Conservation (phyloP, 345 rosid genomes). For the Xanthoceras sorbifolium region DNA sequence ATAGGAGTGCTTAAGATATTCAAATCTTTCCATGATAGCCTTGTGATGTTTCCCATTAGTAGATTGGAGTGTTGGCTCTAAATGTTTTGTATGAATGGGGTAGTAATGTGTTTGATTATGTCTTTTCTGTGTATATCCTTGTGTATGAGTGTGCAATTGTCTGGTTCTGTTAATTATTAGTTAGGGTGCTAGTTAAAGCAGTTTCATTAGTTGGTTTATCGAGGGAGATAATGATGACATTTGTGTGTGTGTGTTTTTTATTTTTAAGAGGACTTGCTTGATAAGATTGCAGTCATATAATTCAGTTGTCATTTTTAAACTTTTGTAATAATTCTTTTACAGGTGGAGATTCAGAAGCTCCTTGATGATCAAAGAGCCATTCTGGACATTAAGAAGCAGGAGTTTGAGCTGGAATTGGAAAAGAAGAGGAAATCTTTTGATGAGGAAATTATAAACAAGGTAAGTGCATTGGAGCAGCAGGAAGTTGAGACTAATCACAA, state of each 20-base stretch:
- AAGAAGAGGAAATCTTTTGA: constrained; percentile 59
- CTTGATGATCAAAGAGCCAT: constrained; percentile 64
- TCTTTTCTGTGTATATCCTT: too few species aligned
- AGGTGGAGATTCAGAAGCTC: constrained; percentile 68
- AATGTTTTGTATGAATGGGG: too few species aligned
- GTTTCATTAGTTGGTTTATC: neutral
- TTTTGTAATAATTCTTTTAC: constrained; percentile 20
- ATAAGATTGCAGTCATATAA: neutral
- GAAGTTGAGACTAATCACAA: constrained; percentile 52
- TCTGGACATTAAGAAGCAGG: constrained; percentile 51
- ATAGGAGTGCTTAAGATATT: neutral
- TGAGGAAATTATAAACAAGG: constrained; percentile 55
- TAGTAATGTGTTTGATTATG: too few species aligned
- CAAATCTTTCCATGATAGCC: too few species aligned
- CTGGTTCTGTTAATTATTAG: too few species aligned
- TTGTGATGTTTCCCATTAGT: too few species aligned
- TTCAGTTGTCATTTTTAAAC: constrained; percentile 7
- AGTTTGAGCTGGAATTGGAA: constrained; percentile 61
- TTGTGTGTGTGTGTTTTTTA: neutral
- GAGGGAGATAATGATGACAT: neutral
- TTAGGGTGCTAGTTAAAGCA: neutral
- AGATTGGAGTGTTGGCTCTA: too few species aligned
- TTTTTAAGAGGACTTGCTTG: neutral
- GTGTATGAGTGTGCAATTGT: too few species aligned
- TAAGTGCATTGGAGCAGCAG: constrained; percentile 43